These are phyloP conservation scores for Rhodomyrtus tomentosa DNA, from an alignment of 345 rosid genomes.

Conservation along the genomic window DNA sequence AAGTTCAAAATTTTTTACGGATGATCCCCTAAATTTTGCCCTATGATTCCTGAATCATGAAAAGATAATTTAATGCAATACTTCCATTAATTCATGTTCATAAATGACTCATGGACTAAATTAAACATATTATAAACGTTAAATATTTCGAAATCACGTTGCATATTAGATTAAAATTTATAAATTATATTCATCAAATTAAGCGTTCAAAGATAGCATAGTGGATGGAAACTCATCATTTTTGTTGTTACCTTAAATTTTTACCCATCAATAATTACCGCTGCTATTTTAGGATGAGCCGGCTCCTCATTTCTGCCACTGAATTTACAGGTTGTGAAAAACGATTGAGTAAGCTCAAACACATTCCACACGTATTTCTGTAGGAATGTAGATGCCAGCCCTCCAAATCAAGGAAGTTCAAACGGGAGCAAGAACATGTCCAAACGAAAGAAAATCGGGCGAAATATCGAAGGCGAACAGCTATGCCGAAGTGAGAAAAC, in stretches of 20 bases:
- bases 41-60: too few species aligned
- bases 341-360: neutral
- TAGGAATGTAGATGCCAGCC: neutral
- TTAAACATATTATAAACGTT: rapidly evolving
- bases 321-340: neutral
- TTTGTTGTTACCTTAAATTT: neutral
- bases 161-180: neutral
- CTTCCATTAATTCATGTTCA: too few species aligned
- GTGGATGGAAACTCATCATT: neutral
- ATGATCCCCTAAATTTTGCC: too few species aligned
- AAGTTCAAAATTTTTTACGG: too few species aligned
- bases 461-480: neutral
- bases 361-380: neutral
- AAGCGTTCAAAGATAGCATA: rapidly evolving
- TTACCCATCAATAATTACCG: neutral
- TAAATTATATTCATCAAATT: rapidly evolving
- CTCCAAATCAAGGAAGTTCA: neutral
- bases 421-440: neutral
- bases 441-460: neutral
- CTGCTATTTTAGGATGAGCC: neutral
- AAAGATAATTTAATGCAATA: too few species aligned
- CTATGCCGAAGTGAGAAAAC: neutral
- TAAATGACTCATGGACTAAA: too few species aligned
- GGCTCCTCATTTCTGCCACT: neutral
- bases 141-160: too few species aligned